Evolutionary conservation across 371 early-diverging fungal species (phyloP), one percentile per base, ranked within the genome.

Genomic region (Aphelidium insulamus): DNA sequence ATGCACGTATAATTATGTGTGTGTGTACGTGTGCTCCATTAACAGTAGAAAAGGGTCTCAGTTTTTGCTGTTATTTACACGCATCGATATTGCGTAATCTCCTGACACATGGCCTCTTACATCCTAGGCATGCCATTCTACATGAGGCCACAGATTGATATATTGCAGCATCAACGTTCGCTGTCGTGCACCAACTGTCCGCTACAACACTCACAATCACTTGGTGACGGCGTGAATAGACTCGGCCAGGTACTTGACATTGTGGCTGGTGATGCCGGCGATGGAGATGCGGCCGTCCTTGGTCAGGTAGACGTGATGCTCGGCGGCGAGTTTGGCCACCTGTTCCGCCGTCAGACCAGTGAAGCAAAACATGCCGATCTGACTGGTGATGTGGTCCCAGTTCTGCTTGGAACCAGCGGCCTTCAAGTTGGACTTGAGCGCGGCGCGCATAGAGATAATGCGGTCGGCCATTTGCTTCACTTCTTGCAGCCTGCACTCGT

Each of bases 291-390:
- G 82, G 25, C 97, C 97, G 48, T 92, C 90, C 42, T 70, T 66
- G 33, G 92, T 90, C 40, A 95, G 59, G 67, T 92, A 95, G 32
- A 95, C 70, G 44, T 83, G 82, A 66, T 69, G 81, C 46, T 92
- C 83, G 30, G 47, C 55, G 43, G 67, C 71, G 49, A 95, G 54
- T 39, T 72, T 59, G 49, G 76, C 80, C 28, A 87, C 88, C 54
- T 81, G 76, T 41, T 75, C 78, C 25, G 88, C 74, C n/a, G 50
- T 78, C 50, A 95, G 59, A 19, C 97, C 97, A 28, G 94, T 80
- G 67, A 60, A 95, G 64, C 84, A 86, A 74, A 95, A 95, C 97
- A 95, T 95, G 52, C 97, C 97, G 45, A 95, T 95, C 65, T 95
- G 97, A 53, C 71, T 64, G 28, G 87, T 91, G 48, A 95, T 81